Base-by-base conservation (phyloP, 2,329 filamentous ascomycete species). In the Lachnellula subtilissima region DNA sequence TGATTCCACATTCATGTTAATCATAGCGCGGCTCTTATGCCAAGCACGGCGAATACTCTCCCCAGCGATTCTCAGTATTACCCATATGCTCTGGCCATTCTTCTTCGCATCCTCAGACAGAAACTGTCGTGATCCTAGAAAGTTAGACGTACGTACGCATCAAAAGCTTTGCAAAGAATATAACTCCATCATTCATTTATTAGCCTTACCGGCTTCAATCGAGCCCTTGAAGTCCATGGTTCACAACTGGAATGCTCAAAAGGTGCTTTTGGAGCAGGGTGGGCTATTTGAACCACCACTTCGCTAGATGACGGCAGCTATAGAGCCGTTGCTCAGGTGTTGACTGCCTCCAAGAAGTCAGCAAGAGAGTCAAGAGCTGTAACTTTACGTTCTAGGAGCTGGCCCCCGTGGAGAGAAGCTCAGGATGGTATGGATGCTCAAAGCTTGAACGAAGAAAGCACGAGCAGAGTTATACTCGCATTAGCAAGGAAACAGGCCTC, bases 381-480 rank as follows among this genome's bases (percentile, higher is more conserved):
- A 1, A 61, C 69, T 19, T 76, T 80, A 28, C 75, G 82, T 54
- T 71, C 73, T 2, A 73, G 76, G 50, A 76, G 75, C 2, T 86
- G 83, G 84, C 84, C 84, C 9, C 84, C 84, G 0, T 86, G 84
- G 69, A 71, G 81, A 53, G 73, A 75, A 39, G 74, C 78, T 11
- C 76, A 79, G 55, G 80, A 86, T 63, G 83, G 83, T 1, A 78
- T 82, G 58, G 84, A 87, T 65, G 83, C 83, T 60, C 74, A 71
- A 50, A 74, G 76, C 50, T 73, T 75, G 5, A 72, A 71, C 1
- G 75, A 80, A 46, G 79, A 83, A 25, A 79, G 80, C 56, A 73
- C 77, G 60, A 83, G 81, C 54, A 74, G 82, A 52, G 76, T 77
- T 42, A 74, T 80, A 8, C 75, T 73, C 56, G 81, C 80, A 0